phyloP scores from a whole-genome alignment of 208 protist genomes.

The Crithidia mellificae region DNA sequence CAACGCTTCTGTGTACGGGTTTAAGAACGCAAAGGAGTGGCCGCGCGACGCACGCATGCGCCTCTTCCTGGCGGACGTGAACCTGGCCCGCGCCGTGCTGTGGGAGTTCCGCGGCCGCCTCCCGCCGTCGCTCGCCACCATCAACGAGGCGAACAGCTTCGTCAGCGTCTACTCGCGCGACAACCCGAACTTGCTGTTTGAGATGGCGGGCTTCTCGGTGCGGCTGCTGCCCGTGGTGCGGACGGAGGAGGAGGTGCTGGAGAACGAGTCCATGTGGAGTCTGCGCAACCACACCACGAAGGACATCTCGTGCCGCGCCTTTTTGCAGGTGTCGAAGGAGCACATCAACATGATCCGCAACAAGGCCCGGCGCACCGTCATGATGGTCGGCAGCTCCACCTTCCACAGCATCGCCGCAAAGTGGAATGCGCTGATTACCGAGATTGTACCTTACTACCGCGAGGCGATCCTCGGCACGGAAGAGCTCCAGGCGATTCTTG shows the following conservation, averaged over 20 bases:
- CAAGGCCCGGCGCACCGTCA: slow-evolving; percentile 98
- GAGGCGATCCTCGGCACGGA: slow-evolving; percentile 98
- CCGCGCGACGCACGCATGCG: slow-evolving; percentile 99
- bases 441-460: slow-evolving; percentile 99
- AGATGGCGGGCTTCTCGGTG: slow-evolving; percentile 99
- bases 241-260: slow-evolving; percentile 88
- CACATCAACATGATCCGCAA: slow-evolving; percentile 98
- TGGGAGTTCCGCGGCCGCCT: slow-evolving; percentile 99
- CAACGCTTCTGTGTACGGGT: slow-evolving; percentile 99
- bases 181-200: slow-evolving; percentile 99
- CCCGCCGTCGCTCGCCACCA: slow-evolving; percentile 96
- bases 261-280: slow-evolving; percentile 99
- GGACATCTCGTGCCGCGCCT: slow-evolving; percentile 99
- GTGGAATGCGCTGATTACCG: slow-evolving; percentile 99
- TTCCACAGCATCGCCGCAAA: slow-evolving; percentile 99
- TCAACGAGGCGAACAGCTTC: slow-evolving; percentile 98
- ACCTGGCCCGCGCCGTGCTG: slow-evolving; percentile 99
- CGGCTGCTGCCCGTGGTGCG: slow-evolving; percentile 93
- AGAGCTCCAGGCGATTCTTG: slow-evolving; percentile 98
- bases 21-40: slow-evolving; percentile 99
- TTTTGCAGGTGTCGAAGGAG: slow-evolving; percentile 97
- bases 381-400: slow-evolving; percentile 99
- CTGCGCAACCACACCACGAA: slow-evolving; percentile 98
- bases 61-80: slow-evolving; percentile 99
- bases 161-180: slow-evolving; percentile 99